Evolutionary conservation across 1,139 yeast genomes (phyloP), one percentile per base, ranked within the genome.

Genomic region (Kazachstania sp.): DNA sequence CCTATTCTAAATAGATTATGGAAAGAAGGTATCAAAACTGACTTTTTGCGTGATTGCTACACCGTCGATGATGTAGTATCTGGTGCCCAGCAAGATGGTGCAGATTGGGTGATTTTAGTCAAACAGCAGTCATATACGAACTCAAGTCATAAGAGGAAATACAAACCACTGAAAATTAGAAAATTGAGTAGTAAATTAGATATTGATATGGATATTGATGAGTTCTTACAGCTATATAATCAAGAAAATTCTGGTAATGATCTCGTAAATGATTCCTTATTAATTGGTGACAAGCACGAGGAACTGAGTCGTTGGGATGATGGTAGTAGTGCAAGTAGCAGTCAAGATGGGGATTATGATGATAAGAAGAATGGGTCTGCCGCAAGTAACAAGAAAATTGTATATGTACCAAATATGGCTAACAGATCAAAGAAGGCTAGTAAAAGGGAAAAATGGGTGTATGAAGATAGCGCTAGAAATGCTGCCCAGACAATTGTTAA

Each of bases 361-460:
- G 64, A 60, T 16, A 56, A 56, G n/a, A n/a, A n/a, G 7, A 31
- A 65, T 34, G 62, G 56, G 12, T 62, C 64, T 28, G 57, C 54
- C 15, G 46, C 55, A 7, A 71, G 70, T 46, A 74, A 71, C 58
- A 92, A 79, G 58, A 81, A 73, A 58, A 84, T 83, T 9, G 64
- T 75, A 1, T 64, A 62, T 49, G 81, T 83, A 5, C 77, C 83
- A 2, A 84, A 85, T 58, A 81, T 81, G 55, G 90, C 92, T 1
- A 83, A 84, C 0, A 71, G 82, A 55, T 74, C 77, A 11, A 83
- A 83, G 38, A 86, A 84, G 62, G 79, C 80, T 37, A 86, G 82
- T 51, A 83, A 84, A 63, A 81, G 83, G 60, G 92, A 85, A 48
- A 78, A 79, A 57, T 85, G 95, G 94, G 81, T 82, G 40, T 67